Evolutionary conservation across 305 asterid genomes (phyloP).

Genomic region (Plantago coronopus): DNA sequence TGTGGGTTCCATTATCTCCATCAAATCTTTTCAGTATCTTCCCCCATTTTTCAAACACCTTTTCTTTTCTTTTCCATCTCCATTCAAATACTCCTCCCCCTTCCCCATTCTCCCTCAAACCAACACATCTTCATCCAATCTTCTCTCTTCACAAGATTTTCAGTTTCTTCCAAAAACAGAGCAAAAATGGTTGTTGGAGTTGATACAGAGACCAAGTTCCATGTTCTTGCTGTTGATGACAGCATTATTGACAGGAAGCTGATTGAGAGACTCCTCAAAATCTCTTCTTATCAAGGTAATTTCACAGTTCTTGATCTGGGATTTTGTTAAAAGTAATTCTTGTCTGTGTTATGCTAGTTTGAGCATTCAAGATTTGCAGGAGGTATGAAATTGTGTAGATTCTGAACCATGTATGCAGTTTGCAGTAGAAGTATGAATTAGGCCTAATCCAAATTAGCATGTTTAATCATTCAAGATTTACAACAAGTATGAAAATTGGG

Average conservation of each 20-base stretch:
- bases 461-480: too few species aligned
- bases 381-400: too few species aligned
- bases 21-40: conserved; percentile 13
- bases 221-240: conserved; percentile 46
- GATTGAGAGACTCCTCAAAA: conserved; percentile 43
- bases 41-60: conserved; percentile 3
- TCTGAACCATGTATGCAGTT: too few species aligned
- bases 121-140: too few species aligned
- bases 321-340: not conserved
- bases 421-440: too few species aligned
- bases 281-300: conserved; percentile 46
- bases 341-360: too few species aligned
- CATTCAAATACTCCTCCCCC: too few species aligned
- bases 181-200: conserved; percentile 13
- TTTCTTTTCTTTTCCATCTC: too few species aligned
- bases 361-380: too few species aligned
- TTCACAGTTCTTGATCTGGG: not conserved
- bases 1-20: conserved; percentile 14
- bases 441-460: too few species aligned
- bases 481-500: too few species aligned
- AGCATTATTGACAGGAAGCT: conserved; percentile 41
- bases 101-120: too few species aligned
- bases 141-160: not conserved
- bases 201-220: conserved; percentile 25
- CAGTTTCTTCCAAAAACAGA: not conserved